Evolutionary conservation across 495 filamentous ascomycete species (phyloP).

Genomic region (Penicillium manginii): DNA sequence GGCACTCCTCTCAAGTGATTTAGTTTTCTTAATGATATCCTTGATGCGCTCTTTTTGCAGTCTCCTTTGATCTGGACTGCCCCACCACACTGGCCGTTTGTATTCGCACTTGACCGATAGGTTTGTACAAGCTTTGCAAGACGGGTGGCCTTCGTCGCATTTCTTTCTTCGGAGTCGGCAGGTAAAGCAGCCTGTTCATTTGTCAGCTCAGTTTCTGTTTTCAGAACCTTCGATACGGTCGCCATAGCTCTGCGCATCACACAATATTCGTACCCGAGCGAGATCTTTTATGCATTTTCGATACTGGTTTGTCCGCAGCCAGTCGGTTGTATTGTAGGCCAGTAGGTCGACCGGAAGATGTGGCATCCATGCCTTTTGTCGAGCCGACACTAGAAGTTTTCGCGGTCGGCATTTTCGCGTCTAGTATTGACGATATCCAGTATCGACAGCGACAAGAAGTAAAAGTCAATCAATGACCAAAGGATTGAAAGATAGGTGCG

Average conservation of each 20-base stretch:
- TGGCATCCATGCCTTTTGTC: too few species aligned
- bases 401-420: too few species aligned
- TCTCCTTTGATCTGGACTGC: conserved; percentile 81
- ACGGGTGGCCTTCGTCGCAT: not conserved
- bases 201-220: conserved; percentile 74
- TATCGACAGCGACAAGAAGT: too few species aligned
- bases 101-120: conserved; percentile 60
- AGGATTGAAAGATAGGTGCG: too few species aligned
- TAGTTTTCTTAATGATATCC: conserved; percentile 95
- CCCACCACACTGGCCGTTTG: conserved; percentile 97
- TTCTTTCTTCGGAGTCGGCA: not conserved
- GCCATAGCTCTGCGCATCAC: too few species aligned
- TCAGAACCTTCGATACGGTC: conserved; percentile 76
- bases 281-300: not conserved
- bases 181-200: not conserved
- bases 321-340: not conserved
- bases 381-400: too few species aligned
- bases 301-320: not conserved
- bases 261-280: not conserved
- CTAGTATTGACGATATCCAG: too few species aligned
- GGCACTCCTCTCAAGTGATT: conserved; percentile 80
- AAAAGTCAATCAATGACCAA: too few species aligned
- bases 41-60: conserved; percentile 94
- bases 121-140: not conserved
- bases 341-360: not conserved